Evolutionary conservation across 1,139 yeast species (phyloP).

Genomic region (Saccharomyces uvarum): DNA sequence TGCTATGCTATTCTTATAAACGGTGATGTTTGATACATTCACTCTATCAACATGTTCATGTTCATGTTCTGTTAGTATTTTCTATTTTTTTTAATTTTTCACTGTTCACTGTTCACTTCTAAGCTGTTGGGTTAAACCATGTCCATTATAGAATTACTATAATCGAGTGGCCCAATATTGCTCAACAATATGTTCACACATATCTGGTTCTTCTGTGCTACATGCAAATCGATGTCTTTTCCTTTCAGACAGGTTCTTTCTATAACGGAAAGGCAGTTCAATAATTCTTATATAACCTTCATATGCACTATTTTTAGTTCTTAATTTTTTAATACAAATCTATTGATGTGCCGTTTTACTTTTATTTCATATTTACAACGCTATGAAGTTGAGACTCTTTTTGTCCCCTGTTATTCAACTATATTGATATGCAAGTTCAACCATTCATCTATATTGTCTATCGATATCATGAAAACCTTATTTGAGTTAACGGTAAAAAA

Average conservation of each 20-base stretch:
- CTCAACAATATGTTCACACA: neutral
- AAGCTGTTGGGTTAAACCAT: neutral
- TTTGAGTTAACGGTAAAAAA: conserved; percentile 18
- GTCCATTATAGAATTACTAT: neutral
- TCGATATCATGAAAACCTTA: conserved; percentile 20
- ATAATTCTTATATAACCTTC: neutral
- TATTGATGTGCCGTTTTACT: neutral
- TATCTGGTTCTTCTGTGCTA: neutral
- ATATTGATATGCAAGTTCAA: conserved; percentile 30
- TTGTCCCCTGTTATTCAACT: conserved; percentile 9
- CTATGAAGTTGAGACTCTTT: too few relatives aligned
- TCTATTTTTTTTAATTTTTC: neutral
- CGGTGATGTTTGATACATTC: neutral
- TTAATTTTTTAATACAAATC: neutral
- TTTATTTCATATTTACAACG: neutral
- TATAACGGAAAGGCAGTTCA: neutral
- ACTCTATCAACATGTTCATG: neutral
- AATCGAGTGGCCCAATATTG: neutral
- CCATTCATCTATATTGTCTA: conserved; percentile 31
- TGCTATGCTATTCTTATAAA: conserved; percentile 4
- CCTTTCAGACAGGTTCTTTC: neutral
- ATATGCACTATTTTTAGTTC: neutral
- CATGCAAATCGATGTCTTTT: neutral
- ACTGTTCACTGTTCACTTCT: neutral
- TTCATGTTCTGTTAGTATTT: neutral